phyloP scores from a whole-genome alignment of 768 basidiomycete species.

The Trametopsis cervina region DNA sequence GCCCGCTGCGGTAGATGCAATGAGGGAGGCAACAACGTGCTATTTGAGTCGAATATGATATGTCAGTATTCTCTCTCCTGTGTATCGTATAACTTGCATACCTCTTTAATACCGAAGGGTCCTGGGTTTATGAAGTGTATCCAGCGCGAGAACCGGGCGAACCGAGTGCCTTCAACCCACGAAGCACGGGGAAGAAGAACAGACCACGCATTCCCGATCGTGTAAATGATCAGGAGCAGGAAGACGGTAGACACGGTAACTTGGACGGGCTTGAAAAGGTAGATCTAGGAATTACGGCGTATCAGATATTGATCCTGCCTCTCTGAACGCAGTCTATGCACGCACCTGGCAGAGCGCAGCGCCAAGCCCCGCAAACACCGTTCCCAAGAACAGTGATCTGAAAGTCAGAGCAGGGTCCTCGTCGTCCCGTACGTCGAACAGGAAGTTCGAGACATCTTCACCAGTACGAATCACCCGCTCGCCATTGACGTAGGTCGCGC shows the following conservation, averaged over 20 bases:
- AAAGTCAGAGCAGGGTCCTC: slow-evolving; percentile 49
- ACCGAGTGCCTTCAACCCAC: slow-evolving; percentile 39
- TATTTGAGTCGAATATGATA: slow-evolving; percentile 16
- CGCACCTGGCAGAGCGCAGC: slow-evolving; percentile 51
- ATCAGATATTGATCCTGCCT: not conserved
- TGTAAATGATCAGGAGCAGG: slow-evolving; percentile 46
- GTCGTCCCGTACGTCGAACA: slow-evolving; percentile 53
- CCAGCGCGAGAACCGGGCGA: slow-evolving; percentile 32
- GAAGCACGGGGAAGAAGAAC: slow-evolving; percentile 34
- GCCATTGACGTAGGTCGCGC: slow-evolving; percentile 15
- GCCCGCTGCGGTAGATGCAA: slow-evolving; percentile 48
- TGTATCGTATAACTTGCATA: slow-evolving; percentile 16
- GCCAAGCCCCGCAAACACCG: slow-evolving; percentile 48
- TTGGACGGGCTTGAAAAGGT: slow-evolving; percentile 51
- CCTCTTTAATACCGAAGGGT: slow-evolving; percentile 53
- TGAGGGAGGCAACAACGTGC: slow-evolving; percentile 52
- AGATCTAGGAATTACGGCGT: slow-evolving; percentile 33
- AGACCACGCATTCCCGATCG: slow-evolving; percentile 45
- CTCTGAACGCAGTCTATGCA: not conserved
- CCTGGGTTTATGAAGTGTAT: slow-evolving; percentile 51
- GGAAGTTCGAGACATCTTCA: slow-evolving; percentile 44
- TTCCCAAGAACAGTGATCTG: slow-evolving; percentile 49
- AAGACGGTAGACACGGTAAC: slow-evolving; percentile 49
- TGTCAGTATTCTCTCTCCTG: not conserved
- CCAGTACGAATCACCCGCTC: slow-evolving; percentile 30